Base-by-base conservation (phyloP, 2,329 filamentous ascomycete species). In the Neonectria coccinea region DNA sequence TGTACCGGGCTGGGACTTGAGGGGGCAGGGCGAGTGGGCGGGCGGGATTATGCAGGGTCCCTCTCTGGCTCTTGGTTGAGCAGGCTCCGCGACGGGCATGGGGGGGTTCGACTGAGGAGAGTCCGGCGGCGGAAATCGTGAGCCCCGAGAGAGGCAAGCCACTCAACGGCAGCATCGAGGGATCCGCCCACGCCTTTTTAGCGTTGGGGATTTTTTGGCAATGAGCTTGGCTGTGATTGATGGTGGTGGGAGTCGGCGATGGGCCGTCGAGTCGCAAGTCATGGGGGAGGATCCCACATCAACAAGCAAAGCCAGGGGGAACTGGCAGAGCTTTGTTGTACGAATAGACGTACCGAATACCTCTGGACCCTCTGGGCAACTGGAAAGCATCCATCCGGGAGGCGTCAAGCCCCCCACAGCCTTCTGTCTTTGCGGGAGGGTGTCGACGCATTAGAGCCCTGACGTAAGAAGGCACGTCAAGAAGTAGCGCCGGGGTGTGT, bases 1-100 rank as follows among this genome's bases (percentile, higher is more conserved):
- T 67, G 70, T 70, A 72, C 65, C 61, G 64, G 67, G 65, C 70
- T 71, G 67, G 56, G 69, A 73, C 66, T 68, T 70, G 68, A 67
- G 69, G 68, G 65, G 65, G 60, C 67, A 62, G 65, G 65, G 63
- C 68, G 64, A 62, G 62, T 67, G 68, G 63, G 60, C 69, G 62
- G 67, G 65, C 71, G 69, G 67, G 67, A 73, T 72, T 73, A 76
- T 76, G 74, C 74, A 76, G 74, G 74, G 74, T 69, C 74, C 69
- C 60, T 50, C 59, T 36, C 5, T 73, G 69, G 66, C 58, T 36
- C 5, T 73, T 73, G 69, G 66, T 68, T 45, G 48, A 73, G 69
- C 48, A 70, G 66, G 36, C 36, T 61, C 53, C 62, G 63, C 59
- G 64, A 44, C 59, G 58, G 53, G 48, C 63, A 64, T 22, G 57